Base-by-base conservation (phyloP, 108 stramenopile genomes). In the Cyclostephanos tholiformis region DNA sequence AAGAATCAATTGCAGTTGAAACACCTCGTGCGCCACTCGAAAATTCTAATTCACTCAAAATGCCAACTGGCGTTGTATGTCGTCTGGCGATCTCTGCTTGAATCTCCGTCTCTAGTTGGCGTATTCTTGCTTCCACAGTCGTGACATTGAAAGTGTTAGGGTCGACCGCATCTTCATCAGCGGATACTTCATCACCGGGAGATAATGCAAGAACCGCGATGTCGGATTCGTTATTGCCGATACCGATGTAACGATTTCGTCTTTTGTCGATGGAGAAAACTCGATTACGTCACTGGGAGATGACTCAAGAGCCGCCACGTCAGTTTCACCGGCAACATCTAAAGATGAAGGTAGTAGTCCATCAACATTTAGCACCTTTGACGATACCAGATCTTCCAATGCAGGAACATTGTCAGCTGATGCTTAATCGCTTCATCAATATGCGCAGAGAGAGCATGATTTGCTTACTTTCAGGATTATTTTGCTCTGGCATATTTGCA, bases 391-490 rank as follows among this genome's bases (percentile, higher is more conserved):
- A 6, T 20, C 52, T 53, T 53, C 4, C 50, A 20, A 22, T 7
- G 25, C 58, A 61, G 60, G 11, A 19, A 12, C 61, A 35, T 19
- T 10, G n/a, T n/a, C 29, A 67, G 8, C 49, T 52, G 51, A 35
- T 32, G 20, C 36, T 67, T 51, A 67, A 36, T 52, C 66, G 12
- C 51, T 73, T 73, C 51, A 73, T 39, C 39, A 20, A 64, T 63
- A 73, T 63, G 30, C 72, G 72, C 9, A 73, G 52, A 20, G 72
- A 73, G 41, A 73, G 72, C 72, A 73, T 73, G 17, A 46, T 39
- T 46, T 49, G 48, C 23, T 39, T 64, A 41, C 72, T 73, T 14
- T 23, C 63, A 26, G 38, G 50, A 16, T 26, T 51, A 0, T 22
- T 8, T 14, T 19, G 29, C 48, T 66, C 49, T 27, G 26, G 30